These are phyloP conservation scores for Suillus sp. DNA, from an alignment of 768 basidiomycete species.

Conservation along the genomic window DNA sequence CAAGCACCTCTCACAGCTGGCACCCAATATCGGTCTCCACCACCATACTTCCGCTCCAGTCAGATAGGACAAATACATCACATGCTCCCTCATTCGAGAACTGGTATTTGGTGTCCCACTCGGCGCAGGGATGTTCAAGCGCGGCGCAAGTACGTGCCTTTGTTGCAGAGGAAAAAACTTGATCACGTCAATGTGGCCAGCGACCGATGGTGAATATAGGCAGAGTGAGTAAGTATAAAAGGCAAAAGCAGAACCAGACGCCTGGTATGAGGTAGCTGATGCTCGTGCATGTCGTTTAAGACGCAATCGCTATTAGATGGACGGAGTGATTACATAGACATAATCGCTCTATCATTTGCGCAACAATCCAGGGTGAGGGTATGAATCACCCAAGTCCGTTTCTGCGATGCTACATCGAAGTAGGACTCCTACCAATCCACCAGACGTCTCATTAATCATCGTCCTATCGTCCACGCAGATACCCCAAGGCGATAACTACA, in stretches of 20 bases:
- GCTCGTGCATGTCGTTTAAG: neutral
- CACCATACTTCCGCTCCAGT: too few relatives aligned
- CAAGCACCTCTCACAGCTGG: neutral
- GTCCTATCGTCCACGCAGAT: neutral
- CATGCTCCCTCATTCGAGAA: too few relatives aligned
- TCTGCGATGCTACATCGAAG: too few relatives aligned
- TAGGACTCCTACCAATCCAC: too few relatives aligned
- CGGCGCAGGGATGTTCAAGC: conserved; percentile 57
- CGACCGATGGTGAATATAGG: conserved; percentile 72
- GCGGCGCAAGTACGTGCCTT: conserved; percentile 64
- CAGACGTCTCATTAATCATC: too few relatives aligned
- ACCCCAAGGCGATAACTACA: too few relatives aligned
- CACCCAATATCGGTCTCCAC: too few relatives aligned
- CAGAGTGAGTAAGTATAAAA: conserved; percentile 47
- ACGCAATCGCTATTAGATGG: neutral
- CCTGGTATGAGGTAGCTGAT: neutral
- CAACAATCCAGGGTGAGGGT: too few relatives aligned
- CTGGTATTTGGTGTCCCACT: conserved; percentile 36
- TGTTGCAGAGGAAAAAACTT: conserved; percentile 67
- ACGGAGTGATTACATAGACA: too few relatives aligned
- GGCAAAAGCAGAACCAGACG: neutral
- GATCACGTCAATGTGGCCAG: conserved; percentile 65
- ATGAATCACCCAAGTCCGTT: too few relatives aligned
- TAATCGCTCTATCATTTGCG: too few relatives aligned
- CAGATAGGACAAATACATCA: too few relatives aligned